phyloP scores from a whole-genome alignment of 2,329 filamentous ascomycete genomes.

The Chaetomiaceae sp. region DNA sequence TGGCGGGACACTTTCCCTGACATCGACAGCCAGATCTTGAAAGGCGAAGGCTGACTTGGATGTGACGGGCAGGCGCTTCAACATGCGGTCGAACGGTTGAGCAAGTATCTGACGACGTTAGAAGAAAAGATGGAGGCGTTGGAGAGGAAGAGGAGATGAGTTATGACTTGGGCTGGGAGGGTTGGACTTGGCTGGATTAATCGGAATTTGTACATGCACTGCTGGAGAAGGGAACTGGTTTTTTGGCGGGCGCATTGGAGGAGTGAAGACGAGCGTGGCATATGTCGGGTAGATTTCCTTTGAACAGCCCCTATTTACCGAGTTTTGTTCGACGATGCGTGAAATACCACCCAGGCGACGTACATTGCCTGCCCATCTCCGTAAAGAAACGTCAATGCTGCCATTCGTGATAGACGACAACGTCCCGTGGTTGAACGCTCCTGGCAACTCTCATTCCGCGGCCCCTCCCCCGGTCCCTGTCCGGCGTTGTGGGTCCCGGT shows the following conservation, averaged over 20 bases:
- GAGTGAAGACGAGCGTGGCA: not conserved
- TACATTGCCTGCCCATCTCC: no score
- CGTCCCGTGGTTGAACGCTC: no score
- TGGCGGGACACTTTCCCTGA: not conserved
- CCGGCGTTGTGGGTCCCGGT: constrained; percentile 3
- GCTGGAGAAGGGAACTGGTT: no score
- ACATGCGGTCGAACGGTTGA: constrained; percentile 79
- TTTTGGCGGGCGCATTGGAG: not conserved
- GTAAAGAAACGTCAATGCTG: no score
- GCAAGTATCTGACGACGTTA: constrained; percentile 74
- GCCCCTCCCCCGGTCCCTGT: not conserved
- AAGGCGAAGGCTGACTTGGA: constrained; percentile 11
- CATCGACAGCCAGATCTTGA: not conserved
- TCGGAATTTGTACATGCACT: constrained; percentile 1
- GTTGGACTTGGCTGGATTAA: not conserved
- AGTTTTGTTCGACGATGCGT: no score
- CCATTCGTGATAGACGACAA: no score
- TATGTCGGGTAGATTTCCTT: no score
- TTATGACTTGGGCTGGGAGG: constrained; percentile 1
- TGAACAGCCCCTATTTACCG: no score
- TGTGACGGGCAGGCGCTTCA: constrained; percentile 65
- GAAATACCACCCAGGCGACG: no score
- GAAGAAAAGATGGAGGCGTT: constrained; percentile 72
- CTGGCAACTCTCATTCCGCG: no score
- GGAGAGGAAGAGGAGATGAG: constrained; percentile 62